Conservation (phyloP, 352 stramenopile genomes). For the Pythium periplocum region DNA sequence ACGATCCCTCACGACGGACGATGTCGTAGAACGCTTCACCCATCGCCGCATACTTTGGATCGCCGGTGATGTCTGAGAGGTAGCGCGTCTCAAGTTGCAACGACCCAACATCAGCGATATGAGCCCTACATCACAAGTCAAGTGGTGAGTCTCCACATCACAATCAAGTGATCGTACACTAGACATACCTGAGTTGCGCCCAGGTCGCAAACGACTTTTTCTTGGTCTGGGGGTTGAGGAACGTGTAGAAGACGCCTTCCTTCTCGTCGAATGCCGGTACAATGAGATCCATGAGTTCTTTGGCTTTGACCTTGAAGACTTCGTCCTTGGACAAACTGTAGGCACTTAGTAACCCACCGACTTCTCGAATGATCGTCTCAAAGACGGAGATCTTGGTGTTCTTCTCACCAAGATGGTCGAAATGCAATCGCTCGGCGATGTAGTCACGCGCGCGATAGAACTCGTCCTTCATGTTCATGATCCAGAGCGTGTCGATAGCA, state of each 20-base stretch:
- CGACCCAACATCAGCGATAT: constrained; percentile 81
- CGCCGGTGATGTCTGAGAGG: constrained; percentile 72
- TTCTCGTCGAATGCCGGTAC: constrained; percentile 85
- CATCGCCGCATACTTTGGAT: constrained; percentile 64
- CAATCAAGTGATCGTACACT: not conserved
- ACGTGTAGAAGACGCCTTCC: constrained; percentile 88
- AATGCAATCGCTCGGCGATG: constrained; percentile 75
- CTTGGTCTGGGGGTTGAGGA: constrained; percentile 85
- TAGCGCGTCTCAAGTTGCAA: constrained; percentile 82
- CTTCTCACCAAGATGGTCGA: constrained; percentile 56
- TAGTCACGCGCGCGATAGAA: constrained; percentile 89
- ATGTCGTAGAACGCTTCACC: constrained; percentile 79
- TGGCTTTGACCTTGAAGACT: constrained; percentile 90
- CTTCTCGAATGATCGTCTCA: constrained; percentile 98
- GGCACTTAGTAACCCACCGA: constrained; percentile 95
- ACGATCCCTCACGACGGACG: constrained; percentile 61
- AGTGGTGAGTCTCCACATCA: constrained; percentile 1
- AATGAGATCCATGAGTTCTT: constrained; percentile 90
- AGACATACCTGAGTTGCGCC: constrained; percentile 7
- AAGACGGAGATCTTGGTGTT: constrained; percentile 91
- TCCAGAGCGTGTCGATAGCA: constrained; percentile 94
- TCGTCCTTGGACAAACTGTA: constrained; percentile 88
- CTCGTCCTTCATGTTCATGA: constrained; percentile 94
- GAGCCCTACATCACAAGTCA: constrained; percentile 23
- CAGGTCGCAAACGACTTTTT: constrained; percentile 22